Evolutionary conservation across 768 basidiomycete species (phyloP), one percentile per base, ranked within the genome.

Genomic region (Leucocoprinus birnbaumii): DNA sequence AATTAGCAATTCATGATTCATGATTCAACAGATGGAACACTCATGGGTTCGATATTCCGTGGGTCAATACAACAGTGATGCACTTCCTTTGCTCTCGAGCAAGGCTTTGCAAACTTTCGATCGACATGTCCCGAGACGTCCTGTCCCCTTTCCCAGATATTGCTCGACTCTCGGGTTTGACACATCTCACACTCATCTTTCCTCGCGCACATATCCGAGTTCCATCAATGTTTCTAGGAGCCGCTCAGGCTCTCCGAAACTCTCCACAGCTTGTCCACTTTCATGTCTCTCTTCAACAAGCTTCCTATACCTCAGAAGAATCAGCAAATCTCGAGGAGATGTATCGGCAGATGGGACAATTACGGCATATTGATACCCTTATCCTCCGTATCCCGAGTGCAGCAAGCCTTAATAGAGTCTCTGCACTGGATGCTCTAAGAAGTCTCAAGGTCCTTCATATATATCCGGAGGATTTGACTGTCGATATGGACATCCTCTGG

Each of bases 21-120:
- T n/a, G n/a, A n/a, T n/a, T n/a, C n/a, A 8, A 5, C 27, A 51
- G 51, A n/a, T 51, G 51, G 51, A 3, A n/a, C 25, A 51, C 41
- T 10, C 26, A 31, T 31, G 40, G 24, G n/a, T 27, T 42, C 16
- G 51, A 51, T 41, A 18, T 27, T 10, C 8, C 18, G 9, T 14
- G 22, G 25, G 31, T 18, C 6, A 31, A 44, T 31, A 14, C 3
- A 5, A 10, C 27, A 8, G 5, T 51, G 22, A 34, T 51, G 25
- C 40, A 51, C 10, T 25, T 51, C 7, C 41, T 51, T 18, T 27
- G 40, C 19, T 42, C 41, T 6, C 51, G 34, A 16, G 26, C 42
- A 5, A 27, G 43, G 10, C 41, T 51, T 3, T 18, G 26, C 11
- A 43, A 14, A 6, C 25, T 51, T 11, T 31, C 9, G 16, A 44